Conservation (phyloP, 805 yeast species). For the Saturnispora serradocipensis region DNA sequence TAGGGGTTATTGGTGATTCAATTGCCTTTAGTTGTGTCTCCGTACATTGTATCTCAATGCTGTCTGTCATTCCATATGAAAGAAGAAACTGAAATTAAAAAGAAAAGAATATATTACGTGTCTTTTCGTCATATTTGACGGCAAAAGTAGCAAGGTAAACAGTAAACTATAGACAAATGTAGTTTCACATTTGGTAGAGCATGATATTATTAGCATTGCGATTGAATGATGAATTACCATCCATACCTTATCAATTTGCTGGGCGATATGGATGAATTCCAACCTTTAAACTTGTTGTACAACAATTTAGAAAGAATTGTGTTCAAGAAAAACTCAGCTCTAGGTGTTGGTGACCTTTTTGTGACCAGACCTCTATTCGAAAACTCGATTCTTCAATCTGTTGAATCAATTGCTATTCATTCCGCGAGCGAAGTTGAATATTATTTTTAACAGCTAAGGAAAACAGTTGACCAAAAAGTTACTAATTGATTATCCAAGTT, state of each 20-base stretch:
- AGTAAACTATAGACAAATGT: too few species aligned
- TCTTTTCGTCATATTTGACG: neutral
- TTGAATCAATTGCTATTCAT: neutral
- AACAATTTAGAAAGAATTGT: too few species aligned
- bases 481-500: neutral
- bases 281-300: too few species aligned
- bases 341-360: too few species aligned
- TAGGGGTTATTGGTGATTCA: slow-evolving; percentile 29
- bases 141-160: neutral
- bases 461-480: neutral
- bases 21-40: slow-evolving; percentile 40
- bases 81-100: neutral
- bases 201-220: too few species aligned
- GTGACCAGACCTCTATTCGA: too few species aligned
- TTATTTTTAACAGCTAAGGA: neutral
- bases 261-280: too few species aligned
- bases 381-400: too few species aligned
- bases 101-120: neutral
- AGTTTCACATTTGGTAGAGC: too few species aligned
- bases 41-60: slow-evolving; percentile 28
- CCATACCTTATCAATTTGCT: too few species aligned
- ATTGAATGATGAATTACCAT: too few species aligned
- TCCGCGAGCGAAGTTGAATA: neutral
- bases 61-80: neutral
- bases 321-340: too few species aligned